A percentile compares a stretch with the other conserved stretches of the same genome.
Conservation (phyloP, 768 basidiomycete species). For the Pisolithus microcarpus region DNA sequence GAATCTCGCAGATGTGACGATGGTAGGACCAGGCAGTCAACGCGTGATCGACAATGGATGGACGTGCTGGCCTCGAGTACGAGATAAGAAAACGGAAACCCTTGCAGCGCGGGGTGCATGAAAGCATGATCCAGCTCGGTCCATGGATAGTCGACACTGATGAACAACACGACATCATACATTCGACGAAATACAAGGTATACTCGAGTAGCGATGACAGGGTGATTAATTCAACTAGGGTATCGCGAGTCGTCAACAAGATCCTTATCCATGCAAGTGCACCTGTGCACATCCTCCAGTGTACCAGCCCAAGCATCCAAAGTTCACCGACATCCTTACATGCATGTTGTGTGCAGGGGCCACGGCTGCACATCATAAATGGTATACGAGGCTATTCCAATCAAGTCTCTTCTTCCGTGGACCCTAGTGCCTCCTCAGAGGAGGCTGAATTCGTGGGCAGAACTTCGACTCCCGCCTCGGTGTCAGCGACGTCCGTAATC, state of each 20-base stretch:
- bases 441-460: constrained; percentile 1
- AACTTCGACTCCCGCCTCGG: constrained; percentile 3
- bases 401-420: constrained; percentile 18
- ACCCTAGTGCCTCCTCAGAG: not conserved
- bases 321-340: not conserved
- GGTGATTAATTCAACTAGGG: constrained; percentile 10
- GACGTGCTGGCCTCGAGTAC: too few relatives aligned
- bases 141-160: too few relatives aligned
- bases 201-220: not conserved
- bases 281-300: constrained; percentile 2
- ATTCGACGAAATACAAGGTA: not conserved
- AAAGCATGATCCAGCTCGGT: too few relatives aligned
- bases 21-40: too few relatives aligned
- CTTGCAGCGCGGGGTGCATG: too few relatives aligned
- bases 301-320: not conserved
- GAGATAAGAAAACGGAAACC: too few relatives aligned
- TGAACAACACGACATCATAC: not conserved
- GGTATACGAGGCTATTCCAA: constrained; percentile 19
- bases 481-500: not conserved
- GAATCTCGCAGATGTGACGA: too few relatives aligned
- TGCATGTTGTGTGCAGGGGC: not conserved
- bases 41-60: too few relatives aligned
- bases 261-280: constrained; percentile 1
- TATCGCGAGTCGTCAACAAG: constrained; percentile 4
- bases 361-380: constrained; percentile 24